Conservation (phyloP, 768 basidiomycete species). For the Amanita jacksonii region DNA sequence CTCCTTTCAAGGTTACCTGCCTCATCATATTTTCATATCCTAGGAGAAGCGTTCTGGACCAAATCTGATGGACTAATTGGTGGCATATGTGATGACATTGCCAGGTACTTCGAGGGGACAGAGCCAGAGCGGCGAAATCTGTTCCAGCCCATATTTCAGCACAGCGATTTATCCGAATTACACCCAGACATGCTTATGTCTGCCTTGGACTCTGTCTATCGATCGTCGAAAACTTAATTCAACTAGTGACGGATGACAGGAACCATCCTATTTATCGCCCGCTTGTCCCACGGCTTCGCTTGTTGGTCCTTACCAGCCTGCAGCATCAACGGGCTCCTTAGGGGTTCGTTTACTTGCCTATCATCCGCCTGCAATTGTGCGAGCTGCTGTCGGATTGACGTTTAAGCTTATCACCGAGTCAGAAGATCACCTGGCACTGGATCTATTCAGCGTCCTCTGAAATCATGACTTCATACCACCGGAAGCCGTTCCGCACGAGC, state of each 20-base stretch:
- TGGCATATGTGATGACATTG: conserved; percentile 2
- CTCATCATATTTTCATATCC: conserved; percentile 2
- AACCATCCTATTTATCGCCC: neutral
- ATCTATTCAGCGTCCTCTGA: conserved; percentile 41
- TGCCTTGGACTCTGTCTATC: neutral
- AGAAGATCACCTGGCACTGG: conserved; percentile 27
- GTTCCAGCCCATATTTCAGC: neutral
- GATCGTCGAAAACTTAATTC: neutral
- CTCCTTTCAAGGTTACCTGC: conserved; percentile 1
- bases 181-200: neutral
- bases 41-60: neutral
- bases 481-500: conserved; percentile 31
- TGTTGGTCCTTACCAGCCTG: conserved; percentile 22
- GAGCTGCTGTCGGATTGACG: conserved; percentile 32
- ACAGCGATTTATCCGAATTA: neutral
- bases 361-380: conserved; percentile 27
- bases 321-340: conserved; percentile 16
- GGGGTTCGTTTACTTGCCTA: conserved; percentile 24
- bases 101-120: neutral
- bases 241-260: neutral
- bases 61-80: neutral
- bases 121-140: neutral
- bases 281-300: conserved; percentile 15
- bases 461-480: conserved; percentile 34
- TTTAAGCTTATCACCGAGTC: conserved; percentile 29